phyloP scores from a whole-genome alignment of 2,329 filamentous ascomycete genomes.

The Penicillium capsulatum region DNA sequence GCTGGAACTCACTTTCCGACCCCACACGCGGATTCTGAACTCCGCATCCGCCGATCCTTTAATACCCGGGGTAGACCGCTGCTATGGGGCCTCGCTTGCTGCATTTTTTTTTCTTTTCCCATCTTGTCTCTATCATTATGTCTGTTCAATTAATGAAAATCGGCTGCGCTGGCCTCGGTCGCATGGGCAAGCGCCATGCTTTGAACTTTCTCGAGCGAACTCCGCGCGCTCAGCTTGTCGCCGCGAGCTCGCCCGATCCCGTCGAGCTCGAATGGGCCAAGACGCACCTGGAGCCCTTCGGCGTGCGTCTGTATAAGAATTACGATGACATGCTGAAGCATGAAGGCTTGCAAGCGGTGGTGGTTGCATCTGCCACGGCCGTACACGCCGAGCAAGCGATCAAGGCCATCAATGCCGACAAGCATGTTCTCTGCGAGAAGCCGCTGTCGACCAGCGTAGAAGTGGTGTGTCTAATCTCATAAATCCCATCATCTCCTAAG shows the following conservation, averaged over 20 bases:
- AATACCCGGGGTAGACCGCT: background rate
- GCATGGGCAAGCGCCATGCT: conserved; percentile 51
- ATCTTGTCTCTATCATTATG: conserved; percentile 26
- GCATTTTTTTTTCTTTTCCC: background rate
- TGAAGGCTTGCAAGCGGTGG: conserved; percentile 52
- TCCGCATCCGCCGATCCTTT: background rate
- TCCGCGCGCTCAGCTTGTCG: conserved; percentile 49
- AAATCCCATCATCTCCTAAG: too few relatives aligned
- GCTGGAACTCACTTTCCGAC: conserved; percentile 23
- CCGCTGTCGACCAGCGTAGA: conserved; percentile 54
- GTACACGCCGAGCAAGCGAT: conserved; percentile 57
- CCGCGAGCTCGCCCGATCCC: conserved; percentile 46
- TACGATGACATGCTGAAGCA: conserved; percentile 57
- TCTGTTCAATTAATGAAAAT: conserved; percentile 34
- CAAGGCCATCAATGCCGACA: conserved; percentile 52
- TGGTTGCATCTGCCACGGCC: conserved; percentile 53
- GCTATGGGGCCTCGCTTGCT: too few relatives aligned
- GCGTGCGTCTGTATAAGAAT: conserved; percentile 51
- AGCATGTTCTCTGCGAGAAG: conserved; percentile 57
- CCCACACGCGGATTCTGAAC: too few relatives aligned
- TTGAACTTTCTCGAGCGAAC: conserved; percentile 47
- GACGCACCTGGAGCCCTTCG: conserved; percentile 48
- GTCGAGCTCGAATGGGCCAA: conserved; percentile 50
- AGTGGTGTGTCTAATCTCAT: conserved; percentile 52
- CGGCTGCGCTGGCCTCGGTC: conserved; percentile 49